Conservation (phyloP, 108 stramenopile genomes). For the Nitzschia sp. region DNA sequence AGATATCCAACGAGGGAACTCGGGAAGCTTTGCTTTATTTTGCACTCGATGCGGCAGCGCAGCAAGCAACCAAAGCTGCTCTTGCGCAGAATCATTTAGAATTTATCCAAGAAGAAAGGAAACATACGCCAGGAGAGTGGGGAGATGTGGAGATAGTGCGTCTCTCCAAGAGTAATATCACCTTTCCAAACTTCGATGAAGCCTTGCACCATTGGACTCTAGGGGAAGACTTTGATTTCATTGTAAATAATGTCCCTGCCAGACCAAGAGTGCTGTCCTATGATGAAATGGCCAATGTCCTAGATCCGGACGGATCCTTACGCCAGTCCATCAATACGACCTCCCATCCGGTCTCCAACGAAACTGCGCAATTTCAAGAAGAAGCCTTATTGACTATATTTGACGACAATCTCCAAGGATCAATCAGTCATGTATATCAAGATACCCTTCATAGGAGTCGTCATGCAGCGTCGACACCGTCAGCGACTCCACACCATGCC, state of each 20-base stretch:
- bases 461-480: too few species aligned
- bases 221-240: constrained; percentile 77
- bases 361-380: constrained; percentile 22
- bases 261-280: constrained; percentile 54
- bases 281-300: constrained; percentile 57
- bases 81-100: constrained; percentile 69
- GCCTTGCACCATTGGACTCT: constrained; percentile 71
- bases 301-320: constrained; percentile 78
- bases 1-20: constrained; percentile 42
- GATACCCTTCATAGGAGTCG: too few species aligned
- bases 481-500: too few species aligned
- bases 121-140: constrained; percentile 76
- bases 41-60: constrained; percentile 82
- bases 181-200: constrained; percentile 62
- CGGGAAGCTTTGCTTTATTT: constrained; percentile 47
- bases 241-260: constrained; percentile 74
- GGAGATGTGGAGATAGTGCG: constrained; percentile 65
- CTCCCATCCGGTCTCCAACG: too few species aligned
- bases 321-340: constrained; percentile 11
- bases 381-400: constrained; percentile 37
- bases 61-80: constrained; percentile 78
- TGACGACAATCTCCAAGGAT: constrained; percentile 40
- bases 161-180: constrained; percentile 45
- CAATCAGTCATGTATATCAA: constrained; percentile 1
- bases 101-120: constrained; percentile 54